Conservation (phyloP, 2,329 filamentous ascomycete species). For the Ophiocordyceps camponoti-leonardi region DNA sequence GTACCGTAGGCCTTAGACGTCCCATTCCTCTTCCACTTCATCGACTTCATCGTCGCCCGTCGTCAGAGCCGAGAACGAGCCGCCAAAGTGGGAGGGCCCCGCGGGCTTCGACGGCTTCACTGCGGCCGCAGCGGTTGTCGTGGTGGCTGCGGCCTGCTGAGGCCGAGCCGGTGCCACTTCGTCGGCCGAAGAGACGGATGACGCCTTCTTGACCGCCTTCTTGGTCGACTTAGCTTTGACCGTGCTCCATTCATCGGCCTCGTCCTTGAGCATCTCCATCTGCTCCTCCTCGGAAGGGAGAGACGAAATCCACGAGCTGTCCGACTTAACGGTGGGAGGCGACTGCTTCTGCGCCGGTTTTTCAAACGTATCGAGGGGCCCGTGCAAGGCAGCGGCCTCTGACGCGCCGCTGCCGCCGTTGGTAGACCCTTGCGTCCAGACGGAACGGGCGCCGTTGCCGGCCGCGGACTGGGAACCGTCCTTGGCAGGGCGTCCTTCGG, state of each 20-base stretch:
- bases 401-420: slow-evolving; percentile 14
- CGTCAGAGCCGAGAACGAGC: slow-evolving; percentile 32
- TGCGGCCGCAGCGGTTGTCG: slow-evolving; percentile 5
- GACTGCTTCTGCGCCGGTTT: slow-evolving; percentile 11
- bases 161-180: slow-evolving; percentile 15
- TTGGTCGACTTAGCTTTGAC: slow-evolving; percentile 32
- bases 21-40: slow-evolving; percentile 32
- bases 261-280: slow-evolving; percentile 35
- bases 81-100: slow-evolving; percentile 20
- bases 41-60: slow-evolving; percentile 21
- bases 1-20: slow-evolving; percentile 22
- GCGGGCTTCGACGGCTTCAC: slow-evolving; percentile 13
- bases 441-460: slow-evolving; percentile 22
- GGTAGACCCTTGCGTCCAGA: slow-evolving; percentile 22
- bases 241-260: slow-evolving; percentile 41
- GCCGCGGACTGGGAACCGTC: slow-evolving; percentile 51
- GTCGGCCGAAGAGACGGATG: slow-evolving; percentile 13
- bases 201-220: slow-evolving; percentile 22
- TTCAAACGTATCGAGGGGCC: slow-evolving; percentile 43
- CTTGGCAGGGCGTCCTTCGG: slow-evolving; percentile 68
- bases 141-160: slow-evolving; percentile 10
- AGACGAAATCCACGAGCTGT: slow-evolving; percentile 28
- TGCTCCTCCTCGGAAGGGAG: slow-evolving; percentile 46
- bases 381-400: slow-evolving; percentile 18
- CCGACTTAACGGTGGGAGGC: slow-evolving; percentile 13